Evolutionary conservation across 2,329 filamentous ascomycete species (phyloP).

Genomic region (Fusarium pininemorale): DNA sequence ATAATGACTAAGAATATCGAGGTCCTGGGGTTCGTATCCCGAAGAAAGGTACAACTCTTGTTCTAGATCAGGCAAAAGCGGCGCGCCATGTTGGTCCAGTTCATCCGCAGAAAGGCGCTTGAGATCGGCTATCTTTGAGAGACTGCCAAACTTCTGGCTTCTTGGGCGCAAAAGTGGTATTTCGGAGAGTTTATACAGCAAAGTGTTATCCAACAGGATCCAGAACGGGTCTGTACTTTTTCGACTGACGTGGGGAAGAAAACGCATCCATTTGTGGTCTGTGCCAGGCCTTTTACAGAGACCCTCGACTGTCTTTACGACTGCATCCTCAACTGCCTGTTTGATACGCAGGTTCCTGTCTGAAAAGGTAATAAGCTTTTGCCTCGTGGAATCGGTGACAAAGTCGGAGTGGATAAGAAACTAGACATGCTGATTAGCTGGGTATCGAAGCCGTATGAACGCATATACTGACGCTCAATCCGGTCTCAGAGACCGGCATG

Average conservation of each 20-base stretch:
- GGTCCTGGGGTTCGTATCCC: background rate
- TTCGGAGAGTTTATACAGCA: rapidly evolving
- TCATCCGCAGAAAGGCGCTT: background rate
- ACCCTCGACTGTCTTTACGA: background rate
- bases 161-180: background rate
- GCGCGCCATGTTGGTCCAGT: background rate
- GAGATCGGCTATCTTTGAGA: background rate
- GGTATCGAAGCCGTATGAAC: rapidly evolving
- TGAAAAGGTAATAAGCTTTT: rapidly evolving
- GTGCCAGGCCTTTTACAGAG: background rate
- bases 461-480: background rate
- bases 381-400: rapidly evolving
- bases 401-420: background rate
- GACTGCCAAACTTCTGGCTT: background rate
- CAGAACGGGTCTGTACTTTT: background rate
- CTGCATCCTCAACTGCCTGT: background rate
- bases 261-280: background rate
- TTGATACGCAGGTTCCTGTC: background rate
- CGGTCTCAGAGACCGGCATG: background rate
- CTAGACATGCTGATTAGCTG: background rate
- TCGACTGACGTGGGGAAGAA: background rate
- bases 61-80: background rate
- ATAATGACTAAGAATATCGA: background rate
- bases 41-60: background rate
- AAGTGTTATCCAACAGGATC: background rate